Conservation (phyloP, 1,284 basidiomycete genomes). For the Hortiboletus rubellus region DNA sequence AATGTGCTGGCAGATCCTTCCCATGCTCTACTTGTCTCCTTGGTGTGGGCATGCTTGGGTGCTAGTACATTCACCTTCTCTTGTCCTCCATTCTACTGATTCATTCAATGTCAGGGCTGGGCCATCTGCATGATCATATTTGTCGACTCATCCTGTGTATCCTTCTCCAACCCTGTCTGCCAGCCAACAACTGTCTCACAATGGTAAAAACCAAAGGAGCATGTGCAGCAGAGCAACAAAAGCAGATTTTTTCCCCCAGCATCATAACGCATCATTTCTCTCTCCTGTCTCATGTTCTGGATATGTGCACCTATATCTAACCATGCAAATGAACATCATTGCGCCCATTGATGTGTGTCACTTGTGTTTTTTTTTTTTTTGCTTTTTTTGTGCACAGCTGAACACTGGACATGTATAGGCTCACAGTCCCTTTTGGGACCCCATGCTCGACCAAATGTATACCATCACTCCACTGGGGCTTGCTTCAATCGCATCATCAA, state of each 20-base stretch:
- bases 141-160: constrained; percentile 88
- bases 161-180: constrained; percentile 95
- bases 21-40: constrained; percentile 83
- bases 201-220: constrained; percentile 92
- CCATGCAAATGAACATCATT: too few species aligned
- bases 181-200: constrained; percentile 97
- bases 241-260: constrained; percentile 77
- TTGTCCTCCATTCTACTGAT: background rate
- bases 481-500: too few species aligned
- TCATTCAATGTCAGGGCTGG: constrained; percentile 68
- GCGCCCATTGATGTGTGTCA: too few species aligned
- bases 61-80: constrained; percentile 63
- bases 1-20: constrained; percentile 97
- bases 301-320: too few species aligned
- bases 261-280: too few species aligned
- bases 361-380: too few species aligned
- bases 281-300: background rate
- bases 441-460: too few species aligned
- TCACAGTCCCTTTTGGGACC: too few species aligned
- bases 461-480: too few species aligned
- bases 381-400: too few species aligned
- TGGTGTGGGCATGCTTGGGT: constrained; percentile 95
- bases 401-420: too few species aligned
- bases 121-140: constrained; percentile 92
- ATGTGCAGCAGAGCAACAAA: constrained; percentile 85